Conservation (phyloP, 139 green algal genomes). For the Deuterostichococcus epilithicus region DNA sequence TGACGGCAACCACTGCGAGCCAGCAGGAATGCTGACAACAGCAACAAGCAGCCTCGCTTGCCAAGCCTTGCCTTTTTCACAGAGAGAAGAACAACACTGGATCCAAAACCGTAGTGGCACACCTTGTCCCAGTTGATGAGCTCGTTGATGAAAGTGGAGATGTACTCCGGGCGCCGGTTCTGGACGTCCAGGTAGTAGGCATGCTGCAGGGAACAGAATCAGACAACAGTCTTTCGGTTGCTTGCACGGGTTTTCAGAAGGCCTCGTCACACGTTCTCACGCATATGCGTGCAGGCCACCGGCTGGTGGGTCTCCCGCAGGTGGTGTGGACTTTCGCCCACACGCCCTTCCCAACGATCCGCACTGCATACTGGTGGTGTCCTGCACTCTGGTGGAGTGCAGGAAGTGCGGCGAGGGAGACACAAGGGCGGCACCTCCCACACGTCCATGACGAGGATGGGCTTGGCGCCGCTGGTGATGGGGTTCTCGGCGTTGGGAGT, state of each 20-base stretch:
- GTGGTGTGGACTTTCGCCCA: neutral
- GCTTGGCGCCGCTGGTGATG: slow-evolving; percentile 60
- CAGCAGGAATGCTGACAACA: too few species aligned
- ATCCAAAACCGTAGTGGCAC: neutral
- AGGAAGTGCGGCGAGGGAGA: too few species aligned
- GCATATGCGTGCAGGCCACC: neutral
- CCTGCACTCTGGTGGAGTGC: neutral
- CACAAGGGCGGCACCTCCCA: too few species aligned
- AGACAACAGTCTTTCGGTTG: neutral
- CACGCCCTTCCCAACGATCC: neutral
- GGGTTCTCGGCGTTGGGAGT: slow-evolving; percentile 91
- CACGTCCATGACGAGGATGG: slow-evolving; percentile 87
- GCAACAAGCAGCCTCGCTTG: too few species aligned
- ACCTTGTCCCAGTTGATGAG: slow-evolving; percentile 85
- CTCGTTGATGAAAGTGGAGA: slow-evolving; percentile 80
- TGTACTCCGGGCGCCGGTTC: slow-evolving; percentile 66
- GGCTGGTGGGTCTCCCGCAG: neutral
- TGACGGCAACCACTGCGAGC: too few species aligned
- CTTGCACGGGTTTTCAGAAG: neutral
- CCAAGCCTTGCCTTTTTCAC: too few species aligned
- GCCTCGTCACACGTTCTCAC: neutral
- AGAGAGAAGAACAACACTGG: too few species aligned
- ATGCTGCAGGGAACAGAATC: slow-evolving; percentile 6
- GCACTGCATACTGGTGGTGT: neutral
- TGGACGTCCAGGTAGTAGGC: slow-evolving; percentile 69